Conservation (phyloP, 139 green algal genomes). For the Auxenochlorella pyrenoidosa region DNA sequence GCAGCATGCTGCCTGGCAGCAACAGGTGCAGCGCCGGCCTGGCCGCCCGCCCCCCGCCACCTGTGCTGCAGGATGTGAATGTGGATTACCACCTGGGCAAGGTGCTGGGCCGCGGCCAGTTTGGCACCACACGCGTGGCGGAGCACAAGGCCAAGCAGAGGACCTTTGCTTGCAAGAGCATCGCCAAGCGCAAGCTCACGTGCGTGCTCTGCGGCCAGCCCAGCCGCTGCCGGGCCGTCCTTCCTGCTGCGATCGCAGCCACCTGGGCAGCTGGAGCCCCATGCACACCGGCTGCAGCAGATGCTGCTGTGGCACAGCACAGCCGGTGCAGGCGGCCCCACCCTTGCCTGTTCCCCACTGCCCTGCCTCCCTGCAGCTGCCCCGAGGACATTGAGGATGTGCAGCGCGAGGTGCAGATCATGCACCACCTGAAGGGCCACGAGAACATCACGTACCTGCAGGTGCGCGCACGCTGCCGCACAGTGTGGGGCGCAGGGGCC, state of each 20-base stretch:
- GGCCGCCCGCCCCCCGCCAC: neutral
- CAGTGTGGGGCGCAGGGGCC: neutral
- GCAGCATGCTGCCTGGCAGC: neutral
- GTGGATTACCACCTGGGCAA: constrained; percentile 56
- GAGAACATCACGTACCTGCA: too few relatives aligned
- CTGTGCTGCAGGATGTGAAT: constrained; percentile 53
- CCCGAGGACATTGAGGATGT: constrained; percentile 97
- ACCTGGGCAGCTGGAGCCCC: neutral
- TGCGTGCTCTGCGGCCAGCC: neutral
- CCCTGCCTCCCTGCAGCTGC: constrained; percentile 24
- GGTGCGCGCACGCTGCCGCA: neutral
- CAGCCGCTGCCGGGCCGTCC: neutral
- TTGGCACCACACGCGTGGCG: constrained; percentile 68
- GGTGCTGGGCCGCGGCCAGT: constrained; percentile 64
- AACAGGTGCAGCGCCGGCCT: neutral
- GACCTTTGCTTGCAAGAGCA: constrained; percentile 83
- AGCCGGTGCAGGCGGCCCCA: neutral
- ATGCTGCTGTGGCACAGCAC: neutral
- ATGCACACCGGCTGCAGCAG: neutral
- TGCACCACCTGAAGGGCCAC: constrained; percentile 84
- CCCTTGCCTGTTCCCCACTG: too few relatives aligned
- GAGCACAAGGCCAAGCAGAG: constrained; percentile 49
- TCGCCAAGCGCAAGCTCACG: constrained; percentile 84
- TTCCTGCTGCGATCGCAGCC: neutral
- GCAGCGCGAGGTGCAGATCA: constrained; percentile 93